Evolutionary conservation across 1,284 basidiomycete genomes (phyloP), one percentile per base, ranked within the genome.

Genomic region (Anthracocystis setariae): DNA sequence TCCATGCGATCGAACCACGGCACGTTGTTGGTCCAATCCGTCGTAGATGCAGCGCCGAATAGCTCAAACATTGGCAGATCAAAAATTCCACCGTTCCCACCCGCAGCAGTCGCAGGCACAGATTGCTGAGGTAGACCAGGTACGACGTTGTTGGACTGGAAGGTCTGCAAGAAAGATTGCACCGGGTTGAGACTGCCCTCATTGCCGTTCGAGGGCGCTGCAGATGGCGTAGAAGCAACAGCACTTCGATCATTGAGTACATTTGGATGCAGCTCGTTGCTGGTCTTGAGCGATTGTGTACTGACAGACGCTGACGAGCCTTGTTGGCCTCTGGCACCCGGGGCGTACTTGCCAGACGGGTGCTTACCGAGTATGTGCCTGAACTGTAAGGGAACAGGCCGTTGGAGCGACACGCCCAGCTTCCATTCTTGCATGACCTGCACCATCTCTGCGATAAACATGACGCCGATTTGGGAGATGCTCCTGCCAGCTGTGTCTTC

Each of bases 391-490:
- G 65, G 58, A n/a, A 68, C 39, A 3, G 32, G 37, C 8, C 68
- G 38, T 18, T 65, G 68, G 20, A 71, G 25, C n/a, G 68, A 71
- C 0, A 39, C 49, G 3, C 57, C 68, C 17, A 71, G 49, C 58
- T 71, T 71, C 68, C 68, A 71, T 40, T 71, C 65, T 18, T 65
- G 58, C 68, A 71, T 71, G 32, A 60, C 68, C 33, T 65, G 68
- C 10, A 57, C 44, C 68, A 71, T 71, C 27, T 71, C 68, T 39
- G 61, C 62, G 38, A 71, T 62, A 21, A 71, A 71, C 20, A 71
- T 29, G 25, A 65, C 47, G n/a, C 68, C 68, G 32, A 71, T 65
- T 42, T 71, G 68, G 7, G 62, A 71, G 20, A 71, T 71, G 40
- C 68, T 71, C 32, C 40, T 57, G 10, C 68, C 68, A 1, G 33